phyloP scores from a whole-genome alignment of 169 alveolate genomes.

The Miamiensis avidus region DNA sequence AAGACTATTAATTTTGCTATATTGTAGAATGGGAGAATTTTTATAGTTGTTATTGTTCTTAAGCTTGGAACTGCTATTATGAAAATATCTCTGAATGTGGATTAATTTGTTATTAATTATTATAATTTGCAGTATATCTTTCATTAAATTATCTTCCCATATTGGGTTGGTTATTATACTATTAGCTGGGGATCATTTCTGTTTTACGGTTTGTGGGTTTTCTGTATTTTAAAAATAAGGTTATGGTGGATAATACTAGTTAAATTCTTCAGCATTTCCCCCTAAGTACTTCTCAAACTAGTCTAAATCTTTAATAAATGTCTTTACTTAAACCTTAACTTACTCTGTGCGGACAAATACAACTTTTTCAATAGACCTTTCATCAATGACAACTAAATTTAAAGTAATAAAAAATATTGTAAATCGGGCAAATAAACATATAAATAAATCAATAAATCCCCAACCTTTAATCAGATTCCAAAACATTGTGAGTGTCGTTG shows the following conservation, averaged over 20 bases:
- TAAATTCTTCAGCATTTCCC: background rate
- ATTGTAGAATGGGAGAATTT: too few relatives aligned
- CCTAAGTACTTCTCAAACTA: background rate
- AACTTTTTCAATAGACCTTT: background rate
- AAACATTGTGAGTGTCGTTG: background rate
- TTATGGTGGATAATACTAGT: background rate
- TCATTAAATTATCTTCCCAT: too few relatives aligned
- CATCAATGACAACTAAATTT: background rate
- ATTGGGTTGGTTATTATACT: too few relatives aligned
- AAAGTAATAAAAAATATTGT: too few relatives aligned
- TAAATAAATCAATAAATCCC: background rate
- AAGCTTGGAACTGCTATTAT: background rate
- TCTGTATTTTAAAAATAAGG: background rate
- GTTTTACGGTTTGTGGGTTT: too few relatives aligned
- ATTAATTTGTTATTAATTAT: too few relatives aligned
- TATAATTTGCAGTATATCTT: background rate
- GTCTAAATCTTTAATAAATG: background rate
- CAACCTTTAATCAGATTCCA: constrained; percentile 12
- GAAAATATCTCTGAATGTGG: background rate
- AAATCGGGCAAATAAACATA: too few relatives aligned
- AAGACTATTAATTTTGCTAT: too few relatives aligned
- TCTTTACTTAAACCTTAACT: background rate
- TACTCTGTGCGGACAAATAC: background rate
- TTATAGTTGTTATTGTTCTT: too few relatives aligned
- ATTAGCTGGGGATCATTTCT: too few relatives aligned